A percentile compares a stretch with the other conserved stretches of the same genome.
Conservation (phyloP, 768 basidiomycete species). For the Termitomyces sp. region DNA sequence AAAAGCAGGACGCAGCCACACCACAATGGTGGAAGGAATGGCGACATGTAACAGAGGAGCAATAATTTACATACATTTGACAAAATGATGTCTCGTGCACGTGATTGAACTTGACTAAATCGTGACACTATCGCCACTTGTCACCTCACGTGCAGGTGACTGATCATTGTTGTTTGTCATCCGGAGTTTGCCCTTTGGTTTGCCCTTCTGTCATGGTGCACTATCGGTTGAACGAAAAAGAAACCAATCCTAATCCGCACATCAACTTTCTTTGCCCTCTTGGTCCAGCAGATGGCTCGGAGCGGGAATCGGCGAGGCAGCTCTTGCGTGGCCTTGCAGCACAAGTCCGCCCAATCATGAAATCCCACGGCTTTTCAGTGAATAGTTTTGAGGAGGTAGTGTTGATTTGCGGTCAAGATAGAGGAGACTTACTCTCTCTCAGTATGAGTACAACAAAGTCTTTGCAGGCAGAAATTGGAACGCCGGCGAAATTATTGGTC, state of each 20-base stretch:
- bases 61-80: background rate
- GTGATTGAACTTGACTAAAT: background rate
- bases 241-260: constrained; percentile 68
- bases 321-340: constrained; percentile 76
- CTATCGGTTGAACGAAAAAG: constrained; percentile 60
- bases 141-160: constrained; percentile 2
- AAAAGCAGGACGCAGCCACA: constrained; percentile 16
- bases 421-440: background rate
- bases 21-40: constrained; percentile 28
- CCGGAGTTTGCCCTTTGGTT: background rate
- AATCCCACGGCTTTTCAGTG: constrained; percentile 65
- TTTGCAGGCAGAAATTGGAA: constrained; percentile 88
- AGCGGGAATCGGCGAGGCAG: constrained; percentile 63
- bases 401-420: background rate
- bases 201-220: constrained; percentile 53
- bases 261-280: constrained; percentile 74
- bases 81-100: no score
- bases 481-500: constrained; percentile 74
- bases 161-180: background rate
- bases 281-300: constrained; percentile 30
- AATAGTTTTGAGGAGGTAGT: constrained; percentile 81
- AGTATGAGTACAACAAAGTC: constrained; percentile 78
- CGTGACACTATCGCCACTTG: background rate
- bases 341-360: constrained; percentile 82
- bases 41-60: constrained; percentile 4